phyloP scores from a whole-genome alignment of 345 rosid genomes.

The Theobroma cacao region DNA sequence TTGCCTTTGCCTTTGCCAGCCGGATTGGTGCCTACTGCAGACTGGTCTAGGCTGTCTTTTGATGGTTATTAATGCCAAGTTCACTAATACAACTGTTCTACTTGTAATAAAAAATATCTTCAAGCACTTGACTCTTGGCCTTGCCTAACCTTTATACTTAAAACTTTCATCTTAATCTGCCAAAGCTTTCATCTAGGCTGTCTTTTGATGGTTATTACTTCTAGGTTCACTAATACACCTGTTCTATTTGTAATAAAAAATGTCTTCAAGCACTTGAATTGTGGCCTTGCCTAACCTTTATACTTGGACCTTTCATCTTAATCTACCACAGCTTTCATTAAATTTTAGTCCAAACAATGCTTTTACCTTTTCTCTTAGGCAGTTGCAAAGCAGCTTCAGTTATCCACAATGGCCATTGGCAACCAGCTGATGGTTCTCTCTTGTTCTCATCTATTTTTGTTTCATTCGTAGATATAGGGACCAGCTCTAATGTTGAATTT shows the following conservation, averaged over 20 bases:
- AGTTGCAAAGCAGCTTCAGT: not conserved
- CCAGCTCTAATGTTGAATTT: not conserved
- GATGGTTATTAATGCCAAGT: not conserved
- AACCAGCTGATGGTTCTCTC: not conserved
- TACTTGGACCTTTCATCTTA: not conserved
- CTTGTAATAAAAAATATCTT: not conserved
- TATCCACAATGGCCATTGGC: not conserved
- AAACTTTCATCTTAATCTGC: not conserved
- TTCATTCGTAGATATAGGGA: not conserved
- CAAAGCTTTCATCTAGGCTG: too few species aligned
- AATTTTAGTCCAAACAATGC: not conserved
- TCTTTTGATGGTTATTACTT: not conserved
- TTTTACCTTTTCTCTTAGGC: not conserved
- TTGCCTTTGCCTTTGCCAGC: not conserved
- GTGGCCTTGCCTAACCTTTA: not conserved
- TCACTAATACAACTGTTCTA: not conserved
- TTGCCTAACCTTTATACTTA: not conserved
- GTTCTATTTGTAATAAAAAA: not conserved
- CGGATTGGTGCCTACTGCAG: not conserved
- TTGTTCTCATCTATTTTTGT: not conserved
- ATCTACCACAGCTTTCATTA: not conserved
- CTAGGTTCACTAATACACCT: not conserved
- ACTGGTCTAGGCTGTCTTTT: not conserved
- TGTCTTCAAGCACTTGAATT: not conserved
- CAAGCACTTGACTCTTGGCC: not conserved